Evolutionary conservation across 805 yeast species (phyloP), one percentile per base, ranked within the genome.

Genomic region (Ogataea nitratoaversa): DNA sequence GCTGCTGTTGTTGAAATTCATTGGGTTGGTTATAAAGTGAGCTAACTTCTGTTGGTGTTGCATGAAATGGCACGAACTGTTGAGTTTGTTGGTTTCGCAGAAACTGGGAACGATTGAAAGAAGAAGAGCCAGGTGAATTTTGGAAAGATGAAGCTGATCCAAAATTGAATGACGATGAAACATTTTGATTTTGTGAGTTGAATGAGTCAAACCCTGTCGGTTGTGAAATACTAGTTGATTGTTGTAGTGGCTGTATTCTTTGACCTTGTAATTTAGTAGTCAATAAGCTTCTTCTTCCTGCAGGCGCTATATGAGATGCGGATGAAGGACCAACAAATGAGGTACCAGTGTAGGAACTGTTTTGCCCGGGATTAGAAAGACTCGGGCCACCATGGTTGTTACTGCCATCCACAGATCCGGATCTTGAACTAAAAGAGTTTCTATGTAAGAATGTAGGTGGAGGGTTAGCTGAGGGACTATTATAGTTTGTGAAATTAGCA

Each of bases 41-140:
- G 34, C 76, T 67, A 3, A 74, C 67, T n/a, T 60, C 72, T 35
- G 65, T 66, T 5, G 78, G 78, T 3, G 76, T 67, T 50, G 72
- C 69, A 50, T 71, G 76, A 39, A 49, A 60, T 36, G 73, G 63
- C 32, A 62, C 54, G 44, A 48, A 62, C 14, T 63, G 52, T 23
- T 45, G 53, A 5, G 27, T 34, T 27, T 41, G 44, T 35, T 44
- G 49, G 35, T 37, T 48, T 41, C 49, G 53, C 8, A 40, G 44
- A 32, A 37, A 36, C 23, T 42, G 49, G 9, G 49, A 37, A 20
- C 40, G 48, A 12, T 36, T 33, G 19, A 28, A 31, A 2, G 44
- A 37, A 2, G 48, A 17, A 2, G 48, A 40, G 18, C 19, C 19
- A 8, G 42, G 27, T 3, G 38, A 32, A 24, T 42, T 44, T 24